phyloP scores from a whole-genome alignment of 2,329 filamentous ascomycete species.

The Fusarium sacchari region DNA sequence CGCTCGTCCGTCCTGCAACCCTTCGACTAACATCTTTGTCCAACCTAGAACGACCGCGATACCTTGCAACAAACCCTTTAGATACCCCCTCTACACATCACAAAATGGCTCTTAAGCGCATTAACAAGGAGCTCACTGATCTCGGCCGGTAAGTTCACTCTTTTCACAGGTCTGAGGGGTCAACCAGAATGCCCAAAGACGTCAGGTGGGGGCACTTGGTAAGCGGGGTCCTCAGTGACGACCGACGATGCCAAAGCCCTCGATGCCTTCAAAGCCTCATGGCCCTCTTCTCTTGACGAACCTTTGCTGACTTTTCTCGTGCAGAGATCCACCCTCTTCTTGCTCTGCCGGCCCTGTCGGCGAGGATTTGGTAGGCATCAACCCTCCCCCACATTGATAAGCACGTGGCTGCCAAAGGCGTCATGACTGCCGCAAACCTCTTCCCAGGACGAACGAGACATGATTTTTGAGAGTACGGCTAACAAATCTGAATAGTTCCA shows the following conservation, averaged over 20 bases:
- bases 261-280: conserved; percentile 11
- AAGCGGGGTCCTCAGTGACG: conserved; percentile 49
- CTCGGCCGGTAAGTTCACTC: conserved; percentile 78
- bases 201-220: conserved; percentile 51
- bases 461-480: conserved; percentile 28
- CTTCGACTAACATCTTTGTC: conserved; percentile 40
- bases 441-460: not conserved
- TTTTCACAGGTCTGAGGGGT: conserved; percentile 37
- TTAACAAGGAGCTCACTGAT: conserved; percentile 93
- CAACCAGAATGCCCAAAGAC: conserved; percentile 43
- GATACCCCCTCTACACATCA: conserved; percentile 46
- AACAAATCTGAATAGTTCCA: conserved; percentile 76
- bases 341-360: conserved; percentile 97
- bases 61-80: conserved; percentile 39
- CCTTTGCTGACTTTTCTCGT: conserved; percentile 38
- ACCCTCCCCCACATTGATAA: conserved; percentile 42
- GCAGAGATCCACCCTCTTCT: conserved; percentile 95
- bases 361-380: conserved; percentile 89
- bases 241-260: conserved; percentile 26
- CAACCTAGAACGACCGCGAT: conserved; percentile 41
- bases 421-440: conserved; percentile 25
- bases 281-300: not conserved
- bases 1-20: conserved; percentile 15
- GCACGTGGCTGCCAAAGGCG: conserved; percentile 26
- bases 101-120: conserved; percentile 89